Base-by-base conservation (phyloP, 257 asterid genomes). In the Dorcoceras hygrometricum region DNA sequence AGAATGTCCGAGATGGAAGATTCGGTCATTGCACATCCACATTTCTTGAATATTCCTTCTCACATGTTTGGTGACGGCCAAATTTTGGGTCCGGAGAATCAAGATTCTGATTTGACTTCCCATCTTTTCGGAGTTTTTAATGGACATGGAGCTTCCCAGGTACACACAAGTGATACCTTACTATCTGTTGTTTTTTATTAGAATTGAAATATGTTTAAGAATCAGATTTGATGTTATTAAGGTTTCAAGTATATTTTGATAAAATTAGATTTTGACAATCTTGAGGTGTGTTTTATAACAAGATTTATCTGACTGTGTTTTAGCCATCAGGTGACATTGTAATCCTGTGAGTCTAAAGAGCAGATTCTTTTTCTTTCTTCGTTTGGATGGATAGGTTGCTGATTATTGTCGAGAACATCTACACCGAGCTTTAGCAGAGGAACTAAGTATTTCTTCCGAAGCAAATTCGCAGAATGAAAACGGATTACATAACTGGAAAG, bases 81-180 rank as follows among this genome's bases (percentile, higher is more conserved):
- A 1, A 59, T 73, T 73, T 43, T 71, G 54, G 79, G 62, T 65
- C 50, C 84, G 32, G 46, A 58, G 29, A 67, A 71, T 71, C 82
- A 82, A 59, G 80, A 76, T 31, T 62, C 79, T 56, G 81, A 76
- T 31, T 62, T 79, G 64, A 76, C 80, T 0, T 85, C 85, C 57
- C 94, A 93, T 76, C 65, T 93, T 1, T 89, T 75, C 34, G 98
- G 95, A 63, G 96, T 93, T 73, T 93, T 80, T 76, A 97, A 92
- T 74, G 98, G 98, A 66, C 98, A 93, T 66, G 97, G 98, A 51
- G 97, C 95, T 71, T 62, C 60, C 55, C 95, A 92, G 95, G 98
- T 92, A 73, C 67, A 60, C 20, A 43, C 66, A 8, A n/a, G n/a
- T n/a, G n/a, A 19, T 16, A 59, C 31, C 32, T 4, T 34, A 22